These are phyloP conservation scores for Ascochyta koolunga DNA, from an alignment of 2,329 filamentous ascomycete genomes.

Conservation along the genomic window DNA sequence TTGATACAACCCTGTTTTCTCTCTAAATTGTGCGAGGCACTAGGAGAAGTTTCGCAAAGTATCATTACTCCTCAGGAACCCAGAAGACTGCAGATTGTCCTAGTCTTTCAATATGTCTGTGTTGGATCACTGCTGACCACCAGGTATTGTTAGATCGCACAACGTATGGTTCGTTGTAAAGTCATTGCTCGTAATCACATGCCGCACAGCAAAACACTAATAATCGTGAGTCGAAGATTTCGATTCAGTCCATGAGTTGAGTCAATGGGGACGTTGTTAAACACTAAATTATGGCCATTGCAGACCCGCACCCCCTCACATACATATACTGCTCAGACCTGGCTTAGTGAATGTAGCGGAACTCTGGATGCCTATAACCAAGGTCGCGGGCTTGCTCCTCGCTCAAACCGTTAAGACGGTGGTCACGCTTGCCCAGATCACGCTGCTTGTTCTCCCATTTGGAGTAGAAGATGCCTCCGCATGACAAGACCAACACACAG, in stretches of 20 bases:
- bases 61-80: too few relatives aligned
- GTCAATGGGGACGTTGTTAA: constrained; percentile 12
- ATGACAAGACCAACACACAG: constrained; percentile 52
- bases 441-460: constrained; percentile 60
- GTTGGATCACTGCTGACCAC: too few relatives aligned
- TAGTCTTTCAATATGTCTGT: too few relatives aligned
- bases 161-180: not conserved
- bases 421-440: constrained; percentile 55
- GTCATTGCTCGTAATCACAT: not conserved
- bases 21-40: too few relatives aligned
- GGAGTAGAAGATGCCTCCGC: constrained; percentile 60
- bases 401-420: constrained; percentile 57
- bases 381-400: constrained; percentile 56
- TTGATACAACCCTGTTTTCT: too few relatives aligned
- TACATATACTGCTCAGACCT: not conserved
- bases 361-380: constrained; percentile 62
- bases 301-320: not conserved
- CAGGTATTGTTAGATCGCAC: too few relatives aligned
- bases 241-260: constrained; percentile 15
- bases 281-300: not conserved
- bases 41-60: too few relatives aligned
- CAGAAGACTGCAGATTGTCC: too few relatives aligned
- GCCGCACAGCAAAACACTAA: not conserved
- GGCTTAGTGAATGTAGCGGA: constrained; percentile 59
- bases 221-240: constrained; percentile 1